Evolutionary conservation across 805 yeast species (phyloP), one percentile per base, ranked within the genome.

Genomic region (Yarrowia sp.): DNA sequence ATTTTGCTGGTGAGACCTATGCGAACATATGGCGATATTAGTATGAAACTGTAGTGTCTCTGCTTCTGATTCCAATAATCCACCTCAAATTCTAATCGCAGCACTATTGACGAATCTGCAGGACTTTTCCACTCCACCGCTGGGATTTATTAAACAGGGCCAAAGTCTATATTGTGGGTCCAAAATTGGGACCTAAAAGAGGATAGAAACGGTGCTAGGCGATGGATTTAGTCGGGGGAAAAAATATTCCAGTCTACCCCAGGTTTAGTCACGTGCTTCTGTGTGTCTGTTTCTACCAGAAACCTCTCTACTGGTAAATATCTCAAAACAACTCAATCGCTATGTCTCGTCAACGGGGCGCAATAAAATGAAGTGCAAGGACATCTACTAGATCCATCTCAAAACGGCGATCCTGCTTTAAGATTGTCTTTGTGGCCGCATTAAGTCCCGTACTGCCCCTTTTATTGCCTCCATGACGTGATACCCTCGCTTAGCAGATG

Each of bases 401-500:
- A 9, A 36, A 36, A 12, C 42, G 33, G 24, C 24, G 42, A 50
- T 50, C 42, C 20, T 12, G 4, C 33, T 4, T 34, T 36, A 15
- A 17, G 9, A n/a, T 9, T 43, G 4, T 7, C 10, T 6, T 13
- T 10, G 14, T n/a, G 17, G 12, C 42, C 56, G 17, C 12, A 52
- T 19, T 17, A 19, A 33, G 56, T 12, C 30, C 55, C 40, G 40
- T 34, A 49, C 55, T 12, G n/a, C 30, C 40, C 40, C 42, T 52
- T 49, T 52, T 34, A 30, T 52, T 52, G 33, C 56, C 42, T 52
- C 56, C 17, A 36, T 52, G 56, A 52, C 56, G 56, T 36, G 56
- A 52, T 52, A 52, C 13, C 19, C 40, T 34, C 40, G 39, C 55
- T 34, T 50, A 50, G 17, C 9, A 10, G 55, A n/a, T 50, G 40